Evolutionary conservation across 2,329 filamentous ascomycete genomes (phyloP).

Genomic region (Ophiostoma perfectum): DNA sequence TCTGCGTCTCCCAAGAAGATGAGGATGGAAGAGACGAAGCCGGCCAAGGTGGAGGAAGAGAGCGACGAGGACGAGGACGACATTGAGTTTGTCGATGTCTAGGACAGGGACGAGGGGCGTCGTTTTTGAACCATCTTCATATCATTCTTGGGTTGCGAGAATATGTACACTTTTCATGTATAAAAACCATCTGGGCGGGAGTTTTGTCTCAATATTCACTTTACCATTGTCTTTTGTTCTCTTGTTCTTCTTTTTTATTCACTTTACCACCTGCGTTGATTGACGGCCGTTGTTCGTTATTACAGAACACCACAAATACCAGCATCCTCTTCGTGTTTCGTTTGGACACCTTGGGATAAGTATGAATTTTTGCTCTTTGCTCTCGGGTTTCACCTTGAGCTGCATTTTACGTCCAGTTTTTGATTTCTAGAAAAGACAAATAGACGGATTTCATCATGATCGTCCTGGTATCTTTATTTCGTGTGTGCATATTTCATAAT

Average conservation of each 20-base stretch:
- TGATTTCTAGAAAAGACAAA: background rate
- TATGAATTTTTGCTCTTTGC: too few species aligned
- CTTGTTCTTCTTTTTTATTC: background rate
- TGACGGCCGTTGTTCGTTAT: background rate
- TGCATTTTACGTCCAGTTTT: too few species aligned
- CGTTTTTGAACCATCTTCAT: too few species aligned
- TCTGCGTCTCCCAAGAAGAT: constrained; percentile 50
- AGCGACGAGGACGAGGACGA: constrained; percentile 49
- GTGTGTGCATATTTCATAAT: too few species aligned
- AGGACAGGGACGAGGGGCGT: background rate
- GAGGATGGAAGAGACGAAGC: constrained; percentile 47
- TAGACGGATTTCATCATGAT: background rate
- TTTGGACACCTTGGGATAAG: too few species aligned
- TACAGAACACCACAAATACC: constrained; percentile 1
- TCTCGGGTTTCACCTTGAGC: too few species aligned
- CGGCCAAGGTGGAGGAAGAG: constrained; percentile 35
- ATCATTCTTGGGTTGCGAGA: background rate
- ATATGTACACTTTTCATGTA: background rate
- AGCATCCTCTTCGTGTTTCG: background rate
- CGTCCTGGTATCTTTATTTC: background rate
- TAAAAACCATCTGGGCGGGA: background rate
- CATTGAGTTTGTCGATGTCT: constrained; percentile 56
- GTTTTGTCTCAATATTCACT: background rate
- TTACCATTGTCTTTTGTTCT: background rate
- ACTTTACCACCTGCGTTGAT: background rate